Base-by-base conservation (phyloP, 768 basidiomycete species). In the Bullera alba region DNA sequence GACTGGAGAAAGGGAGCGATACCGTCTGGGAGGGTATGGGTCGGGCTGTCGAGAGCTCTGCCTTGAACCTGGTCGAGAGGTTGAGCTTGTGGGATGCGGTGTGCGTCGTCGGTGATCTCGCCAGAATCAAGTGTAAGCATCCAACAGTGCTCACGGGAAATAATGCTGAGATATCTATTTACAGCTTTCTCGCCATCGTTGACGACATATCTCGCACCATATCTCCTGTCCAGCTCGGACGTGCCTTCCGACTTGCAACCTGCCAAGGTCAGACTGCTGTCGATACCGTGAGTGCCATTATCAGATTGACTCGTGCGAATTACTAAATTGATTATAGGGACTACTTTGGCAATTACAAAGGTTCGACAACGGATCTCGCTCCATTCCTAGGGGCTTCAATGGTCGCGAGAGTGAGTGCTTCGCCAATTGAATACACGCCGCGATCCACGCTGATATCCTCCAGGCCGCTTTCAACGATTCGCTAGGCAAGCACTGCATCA, bases 301-400 rank as follows among this genome's bases (percentile, higher is more conserved):
- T n/a, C 23, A n/a, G 21, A 21, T 23, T 10, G 19, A 25, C 8
- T 46, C 19, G 19, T 22, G 8, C 27, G 15, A 35, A 10, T 7
- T 19, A 36, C 35, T 26, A 21, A n/a, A 48, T n/a, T n/a, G 47
- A 14, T 21, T 22, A 10, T 30, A 66, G 64, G 19, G 67, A 69
- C 14, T 72, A 72, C 49, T 72, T 68, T 51, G 58, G 62, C 15
- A 63, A 66, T 30, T 69, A 61, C 46, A 60, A 64, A 42, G 60
- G 59, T 17, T 15, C 54, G 0, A 60, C 58, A 10, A 58, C 56
- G 5, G 64, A 69, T 16, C 48, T 69, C 5, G 68, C 68, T 17
- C 67, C 70, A 23, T 72, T 72, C 59, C 50, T 72, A 4, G 70
- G 70, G 2, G 70, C 54, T 26, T 68, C 54, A 19, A 56, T 72